phyloP scores from a whole-genome alignment of 2,329 filamentous ascomycete species.

The Septoria linicola region DNA sequence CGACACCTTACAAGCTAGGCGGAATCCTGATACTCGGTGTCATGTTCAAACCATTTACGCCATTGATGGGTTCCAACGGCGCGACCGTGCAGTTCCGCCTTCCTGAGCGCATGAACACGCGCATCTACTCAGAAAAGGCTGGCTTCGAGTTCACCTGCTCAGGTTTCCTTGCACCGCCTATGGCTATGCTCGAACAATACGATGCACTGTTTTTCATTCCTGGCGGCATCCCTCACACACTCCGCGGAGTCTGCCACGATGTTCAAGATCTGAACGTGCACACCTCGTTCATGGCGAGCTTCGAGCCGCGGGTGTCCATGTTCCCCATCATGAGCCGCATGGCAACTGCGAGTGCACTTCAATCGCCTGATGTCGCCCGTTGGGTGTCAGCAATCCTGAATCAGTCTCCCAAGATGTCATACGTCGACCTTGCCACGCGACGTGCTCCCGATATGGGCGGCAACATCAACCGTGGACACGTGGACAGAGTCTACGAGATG shows the following conservation, averaged over 20 bases:
- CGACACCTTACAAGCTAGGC: constrained; percentile 18
- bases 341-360: constrained; percentile 14
- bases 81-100: constrained; percentile 49
- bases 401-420: constrained; percentile 12
- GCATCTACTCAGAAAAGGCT: constrained; percentile 3
- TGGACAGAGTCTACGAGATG: constrained; percentile 18
- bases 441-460: background rate
- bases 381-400: constrained; percentile 24
- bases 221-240: background rate
- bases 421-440: constrained; percentile 19
- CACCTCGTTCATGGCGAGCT: constrained; percentile 3
- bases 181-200: constrained; percentile 12
- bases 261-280: constrained; percentile 1
- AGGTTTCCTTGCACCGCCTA: background rate
- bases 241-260: constrained; percentile 4
- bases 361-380: constrained; percentile 11
- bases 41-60: constrained; percentile 13
- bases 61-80: constrained; percentile 15
- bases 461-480: background rate
- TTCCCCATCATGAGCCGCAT: constrained; percentile 16
- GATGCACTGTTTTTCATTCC: constrained; percentile 19
- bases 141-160: background rate
- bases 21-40: constrained; percentile 20
- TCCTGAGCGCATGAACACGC: constrained; percentile 17
- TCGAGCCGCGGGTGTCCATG: constrained; percentile 5